These are phyloP conservation scores for Mucor lusitanicus DNA, from an alignment of 371 early-diverging fungal genomes.

Conservation along the genomic window DNA sequence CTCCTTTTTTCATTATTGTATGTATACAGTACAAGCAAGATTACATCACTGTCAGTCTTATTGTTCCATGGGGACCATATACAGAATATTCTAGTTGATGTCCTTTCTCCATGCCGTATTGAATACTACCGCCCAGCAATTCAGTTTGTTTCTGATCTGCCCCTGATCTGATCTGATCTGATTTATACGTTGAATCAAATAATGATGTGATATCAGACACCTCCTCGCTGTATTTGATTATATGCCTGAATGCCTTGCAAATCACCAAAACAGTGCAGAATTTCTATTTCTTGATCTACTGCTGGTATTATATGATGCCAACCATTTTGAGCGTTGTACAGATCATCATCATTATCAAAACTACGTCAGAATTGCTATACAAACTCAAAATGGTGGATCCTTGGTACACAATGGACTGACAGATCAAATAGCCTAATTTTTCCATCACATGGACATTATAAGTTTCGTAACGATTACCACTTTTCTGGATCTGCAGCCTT, in stretches of 20 bases:
- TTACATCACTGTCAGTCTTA: neutral
- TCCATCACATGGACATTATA: neutral
- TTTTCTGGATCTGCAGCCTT: neutral
- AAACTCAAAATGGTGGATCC: neutral
- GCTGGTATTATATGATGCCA: neutral
- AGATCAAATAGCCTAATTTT: neutral
- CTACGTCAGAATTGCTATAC: neutral
- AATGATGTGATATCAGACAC: too few species aligned
- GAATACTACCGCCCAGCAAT: neutral
- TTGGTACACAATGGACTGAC: neutral
- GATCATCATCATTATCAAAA: neutral
- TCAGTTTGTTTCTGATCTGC: neutral
- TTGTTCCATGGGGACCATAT: neutral
- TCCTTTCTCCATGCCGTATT: neutral
- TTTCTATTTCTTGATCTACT: neutral
- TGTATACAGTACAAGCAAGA: neutral
- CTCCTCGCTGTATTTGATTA: too few species aligned
- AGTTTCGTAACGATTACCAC: neutral
- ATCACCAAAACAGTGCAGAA: neutral
- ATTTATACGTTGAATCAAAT: too few species aligned
- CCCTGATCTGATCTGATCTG: neutral
- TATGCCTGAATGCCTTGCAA: neutral
- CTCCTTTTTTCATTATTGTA: too few species aligned
- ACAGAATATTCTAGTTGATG: neutral
- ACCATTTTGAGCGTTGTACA: neutral